Evolutionary conservation across 192 early-diverging fungal species (phyloP), one percentile per base, ranked within the genome.

Genomic region (Radiomyces spectabilis): DNA sequence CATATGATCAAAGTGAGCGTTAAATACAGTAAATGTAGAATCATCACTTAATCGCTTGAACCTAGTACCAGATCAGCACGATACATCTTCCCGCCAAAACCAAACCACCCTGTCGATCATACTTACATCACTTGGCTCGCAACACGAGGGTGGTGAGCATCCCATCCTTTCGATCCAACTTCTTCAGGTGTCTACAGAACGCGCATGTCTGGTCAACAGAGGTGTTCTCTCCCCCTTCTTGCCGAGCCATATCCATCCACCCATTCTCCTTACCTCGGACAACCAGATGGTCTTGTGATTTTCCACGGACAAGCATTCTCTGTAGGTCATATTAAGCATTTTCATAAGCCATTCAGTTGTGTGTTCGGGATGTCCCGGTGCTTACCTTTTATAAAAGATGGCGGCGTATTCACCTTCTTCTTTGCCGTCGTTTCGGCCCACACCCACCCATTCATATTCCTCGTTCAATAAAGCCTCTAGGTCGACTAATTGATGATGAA

Each of bases 371-470:
- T n/a, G n/a, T n/a, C n/a, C n/a, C n/a, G n/a, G n/a, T n/a, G 16
- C 15, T 27, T 54, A 69, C 67, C 51, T 66, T 19, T 66, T 71
- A 45, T 71, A 71, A 61, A 71, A 71, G 16, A 71, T 60, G 13
- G 68, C 64, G 9, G 53, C 21, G 21, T 52, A 71, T 50, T 71
- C 68, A 24, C 68, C 67, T 30, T 47, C 24, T 18, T 51, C 19
- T 25, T 66, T 56, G 0, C 68, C 68, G 42, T 71, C 68, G 4
- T 50, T 42, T 40, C 68, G 42, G 2, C 68, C 68, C 8, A 44
- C 53, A 33, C 68, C 68, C 13, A 61, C 21, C 68, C 68, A 71
- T 1, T 48, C 57, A 32, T 66, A 71, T 12, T 66, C 54, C 8
- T 51, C 40, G 0, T 41, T 31, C n/a, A 66, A 31, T n/a, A 66